Evolutionary conservation across 345 rosid genomes (phyloP).

Genomic region (Aurinia saxatilis): DNA sequence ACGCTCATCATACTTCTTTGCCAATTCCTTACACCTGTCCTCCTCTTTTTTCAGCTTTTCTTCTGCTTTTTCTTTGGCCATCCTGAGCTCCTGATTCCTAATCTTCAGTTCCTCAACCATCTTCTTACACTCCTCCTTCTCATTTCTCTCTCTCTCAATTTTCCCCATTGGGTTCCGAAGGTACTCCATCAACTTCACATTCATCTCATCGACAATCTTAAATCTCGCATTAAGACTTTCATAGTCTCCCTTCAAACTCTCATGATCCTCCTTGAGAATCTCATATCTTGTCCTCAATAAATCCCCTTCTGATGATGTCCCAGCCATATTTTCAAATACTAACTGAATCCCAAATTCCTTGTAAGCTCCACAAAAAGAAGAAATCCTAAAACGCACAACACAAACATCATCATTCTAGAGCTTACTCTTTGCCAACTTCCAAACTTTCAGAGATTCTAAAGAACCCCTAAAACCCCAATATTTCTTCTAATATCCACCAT

Average conservation of each 20-base stretch:
- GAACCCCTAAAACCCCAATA: too few relatives aligned
- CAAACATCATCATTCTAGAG: too few relatives aligned
- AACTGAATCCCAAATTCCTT: too few relatives aligned
- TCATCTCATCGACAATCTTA: not conserved
- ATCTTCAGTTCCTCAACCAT: not conserved
- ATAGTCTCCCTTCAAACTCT: conserved; percentile 1
- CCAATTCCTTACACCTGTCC: not conserved
- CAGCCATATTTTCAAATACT: too few relatives aligned
- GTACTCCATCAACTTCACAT: not conserved
- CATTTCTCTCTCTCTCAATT: conserved; percentile 9
- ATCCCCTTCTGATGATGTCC: not conserved
- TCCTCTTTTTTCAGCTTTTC: not conserved
- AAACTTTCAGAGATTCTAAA: too few relatives aligned
- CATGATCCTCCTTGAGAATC: conserved; percentile 16
- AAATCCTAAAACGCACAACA: too few relatives aligned
- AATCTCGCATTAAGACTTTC: not conserved
- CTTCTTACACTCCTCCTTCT: not conserved
- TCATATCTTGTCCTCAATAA: not conserved
- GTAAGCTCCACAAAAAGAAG: too few relatives aligned
- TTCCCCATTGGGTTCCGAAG: conserved; percentile 6
- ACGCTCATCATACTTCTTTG: not conserved
- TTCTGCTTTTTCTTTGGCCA: not conserved
- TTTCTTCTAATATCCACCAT: too few relatives aligned
- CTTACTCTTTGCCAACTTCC: too few relatives aligned
- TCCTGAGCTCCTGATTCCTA: not conserved